phyloP scores from a whole-genome alignment of 805 yeast genomes.

The Kodamaea kaohsiungensis region DNA sequence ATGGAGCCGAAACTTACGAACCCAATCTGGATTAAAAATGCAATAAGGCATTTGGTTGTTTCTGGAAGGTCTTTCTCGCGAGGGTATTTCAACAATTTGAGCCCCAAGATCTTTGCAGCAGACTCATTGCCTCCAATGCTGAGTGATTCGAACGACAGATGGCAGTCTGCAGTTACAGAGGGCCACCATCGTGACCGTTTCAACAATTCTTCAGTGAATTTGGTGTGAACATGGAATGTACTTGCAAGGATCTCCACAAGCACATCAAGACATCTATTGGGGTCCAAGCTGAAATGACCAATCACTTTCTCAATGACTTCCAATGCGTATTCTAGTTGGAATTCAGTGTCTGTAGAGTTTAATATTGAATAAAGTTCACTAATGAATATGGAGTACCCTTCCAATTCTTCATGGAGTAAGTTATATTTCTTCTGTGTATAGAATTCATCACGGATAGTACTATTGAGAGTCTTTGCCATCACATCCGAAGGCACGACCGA shows the following conservation, averaged over 20 bases:
- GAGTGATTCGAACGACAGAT: conserved; percentile 31
- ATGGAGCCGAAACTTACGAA: conserved; percentile 64
- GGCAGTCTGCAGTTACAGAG: conserved; percentile 25
- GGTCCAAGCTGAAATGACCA: conserved; percentile 77
- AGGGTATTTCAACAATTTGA: conserved; percentile 29
- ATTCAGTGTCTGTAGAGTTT: conserved; percentile 38
- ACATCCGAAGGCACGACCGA: conserved; percentile 32
- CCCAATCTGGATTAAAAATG: conserved; percentile 63
- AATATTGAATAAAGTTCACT: conserved; percentile 49
- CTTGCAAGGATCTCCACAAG: conserved; percentile 54
- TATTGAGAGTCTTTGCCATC: conserved; percentile 39
- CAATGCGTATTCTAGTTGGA: conserved; percentile 45
- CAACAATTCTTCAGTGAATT: conserved; percentile 52
- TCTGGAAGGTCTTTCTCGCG: conserved; percentile 39
- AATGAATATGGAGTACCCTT: conserved; percentile 71
- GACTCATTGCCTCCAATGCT: conserved; percentile 54
- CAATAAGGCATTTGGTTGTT: conserved; percentile 47
- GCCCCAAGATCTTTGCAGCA: conserved; percentile 56
- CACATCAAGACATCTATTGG: conserved; percentile 65
- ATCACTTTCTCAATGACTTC: conserved; percentile 56
- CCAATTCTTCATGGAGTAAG: conserved; percentile 69
- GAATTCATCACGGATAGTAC: conserved; percentile 41
- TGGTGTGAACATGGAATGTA: conserved; percentile 44
- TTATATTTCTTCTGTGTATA: conserved; percentile 60
- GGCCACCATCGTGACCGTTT: conserved; percentile 73